Evolutionary conservation across 768 basidiomycete genomes (phyloP).

Genomic region (Rhodotorula graminis): DNA sequence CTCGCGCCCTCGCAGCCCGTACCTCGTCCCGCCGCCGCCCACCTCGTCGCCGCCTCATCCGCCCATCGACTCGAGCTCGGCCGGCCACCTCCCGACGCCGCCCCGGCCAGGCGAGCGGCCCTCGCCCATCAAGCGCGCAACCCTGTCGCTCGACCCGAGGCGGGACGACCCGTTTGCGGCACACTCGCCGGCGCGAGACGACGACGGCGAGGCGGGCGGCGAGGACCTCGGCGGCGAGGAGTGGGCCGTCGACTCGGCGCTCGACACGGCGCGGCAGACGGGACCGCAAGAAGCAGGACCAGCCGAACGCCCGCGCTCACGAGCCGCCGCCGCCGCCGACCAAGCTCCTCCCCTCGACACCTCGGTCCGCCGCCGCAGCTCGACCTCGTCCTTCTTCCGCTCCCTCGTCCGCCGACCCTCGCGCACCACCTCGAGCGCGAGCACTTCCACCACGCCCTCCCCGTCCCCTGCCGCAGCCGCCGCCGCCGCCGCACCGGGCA

Average conservation of each 20-base stretch:
- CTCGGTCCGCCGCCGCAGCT: conserved; percentile 2
- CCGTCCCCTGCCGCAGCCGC: conserved; percentile 5
- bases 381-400: background rate
- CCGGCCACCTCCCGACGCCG: background rate
- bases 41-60: no score
- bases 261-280: background rate
- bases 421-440: background rate
- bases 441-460: background rate
- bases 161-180: background rate
- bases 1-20: background rate
- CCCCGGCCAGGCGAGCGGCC: background rate
- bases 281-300: background rate
- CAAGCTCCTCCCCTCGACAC: background rate
- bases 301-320: no score
- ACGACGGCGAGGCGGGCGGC: background rate
- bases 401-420: background rate
- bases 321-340: no score
- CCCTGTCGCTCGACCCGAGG: background rate
- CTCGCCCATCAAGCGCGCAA: background rate
- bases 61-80: background rate
- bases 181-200: background rate
- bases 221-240: background rate
- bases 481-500: background rate
- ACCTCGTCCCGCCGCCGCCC: background rate
- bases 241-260: background rate